Base-by-base conservation (phyloP, 2,329 filamentous ascomycete genomes). In the Botrytis sinoallii region DNA sequence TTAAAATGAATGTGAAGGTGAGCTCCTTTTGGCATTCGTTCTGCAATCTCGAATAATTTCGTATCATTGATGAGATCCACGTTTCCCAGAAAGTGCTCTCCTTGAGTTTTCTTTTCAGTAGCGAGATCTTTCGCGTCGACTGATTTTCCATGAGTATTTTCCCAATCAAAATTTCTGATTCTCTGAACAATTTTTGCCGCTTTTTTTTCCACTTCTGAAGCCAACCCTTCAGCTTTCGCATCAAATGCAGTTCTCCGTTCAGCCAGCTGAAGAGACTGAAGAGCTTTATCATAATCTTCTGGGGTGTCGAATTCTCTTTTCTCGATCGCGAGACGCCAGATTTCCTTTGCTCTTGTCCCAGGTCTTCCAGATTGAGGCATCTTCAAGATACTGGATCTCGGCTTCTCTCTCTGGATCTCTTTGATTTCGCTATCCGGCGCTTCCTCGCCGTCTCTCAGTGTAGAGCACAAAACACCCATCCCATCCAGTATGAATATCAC, bases 1-100 rank as follows among this genome's bases (percentile, higher is more conserved):
- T 94, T 94, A 84, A 93, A 94, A 81, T 94, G 92, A 38, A 93
- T 87, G 81, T 94, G 92, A 38, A 94, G 84, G 79, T 94, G 90
- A 0, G 87, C 87, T 3, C 91, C 92, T 81, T 94, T 94, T 60
- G 92, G 92, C 84, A 92, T 87, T 73, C 81, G 79, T 46, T 83
- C 83, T 9, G 89, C 87, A 40, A 91, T 85, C 42, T 84, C 77
- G 77, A 90, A 88, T 22, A 94, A 79, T 61, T 83, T 81, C 14
- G 91, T 92, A 65, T 85, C 70, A 55, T 86, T 81, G 77, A 91
- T 88, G 59, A 88, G 81, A 71, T 85, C 81, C 63, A 84, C 80
- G 77, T 90, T 90, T 70, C 85, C 84, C 38, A 90, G 82, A 78
- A 89, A 91, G 79, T 90, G 89, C 77, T 89, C 88, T 40, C 86